Evolutionary conservation across 495 filamentous ascomycete genomes (phyloP), one percentile per base, ranked within the genome.

Genomic region (Xylaria longipes): DNA sequence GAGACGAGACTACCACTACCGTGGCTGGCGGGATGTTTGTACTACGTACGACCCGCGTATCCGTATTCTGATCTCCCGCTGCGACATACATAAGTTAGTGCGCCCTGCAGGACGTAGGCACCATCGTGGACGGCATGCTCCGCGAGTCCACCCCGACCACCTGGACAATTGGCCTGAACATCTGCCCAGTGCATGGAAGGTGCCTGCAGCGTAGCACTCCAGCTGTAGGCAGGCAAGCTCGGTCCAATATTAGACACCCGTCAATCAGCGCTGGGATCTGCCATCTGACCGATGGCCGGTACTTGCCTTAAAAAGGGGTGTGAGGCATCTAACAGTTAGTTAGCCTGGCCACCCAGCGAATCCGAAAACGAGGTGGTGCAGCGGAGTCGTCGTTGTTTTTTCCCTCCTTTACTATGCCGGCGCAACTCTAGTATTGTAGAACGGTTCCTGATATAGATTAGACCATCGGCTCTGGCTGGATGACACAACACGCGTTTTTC

Each of bases 51-150:
- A 48, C 22, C 69, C 52, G 69, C 69, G 69, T 71, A 71, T 65
- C 62, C 69, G 69, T 71, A 71, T 71, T 71, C 69, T 56, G 61
- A 27, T 54, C 35, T 29, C 4, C 17, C 12, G 46, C 8, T 6
- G n/a, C 41, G 20, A 25, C 54, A 5, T 58, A 29, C 57, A 37
- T 20, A 22, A 37, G 9, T n/a, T 60, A 39, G 33, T 17, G 17
- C 33, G 5, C 33, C 1, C 50, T 54, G 33, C 9, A 35, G 33
- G 57, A 31, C 3, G 14, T 17, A 41, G 35, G 57, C 20, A 61
- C 46, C 17, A 67, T n/a, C n/a, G n/a, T n/a, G n/a, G n/a, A n/a
- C 46, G 65, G 48, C 65, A 56, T 27, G 65, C 27, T 41, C 48
- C 31, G 31, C n/a, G 11, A 22, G 65, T 31, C 65, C 65, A 67